Percentiles rank a stretch among this genome's conserved stretches.
Conservation (phyloP, 1,284 basidiomycete genomes). For the Vanrija pseudolonga region DNA sequence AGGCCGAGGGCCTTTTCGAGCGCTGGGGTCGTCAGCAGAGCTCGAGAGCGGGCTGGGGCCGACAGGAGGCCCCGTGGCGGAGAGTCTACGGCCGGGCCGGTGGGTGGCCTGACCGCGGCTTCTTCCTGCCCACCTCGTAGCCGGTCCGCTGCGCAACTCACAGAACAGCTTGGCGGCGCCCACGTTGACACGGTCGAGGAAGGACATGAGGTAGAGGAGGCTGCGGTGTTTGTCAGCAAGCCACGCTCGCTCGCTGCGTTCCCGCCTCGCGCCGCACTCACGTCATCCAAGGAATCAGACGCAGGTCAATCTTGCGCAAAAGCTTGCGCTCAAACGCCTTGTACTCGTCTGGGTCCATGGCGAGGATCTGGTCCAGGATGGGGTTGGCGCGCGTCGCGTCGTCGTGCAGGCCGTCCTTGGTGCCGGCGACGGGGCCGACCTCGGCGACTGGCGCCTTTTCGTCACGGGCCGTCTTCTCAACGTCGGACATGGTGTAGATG, state of each 20-base stretch:
- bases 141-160: neutral
- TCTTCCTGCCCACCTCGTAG: too few species aligned
- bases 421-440: too few species aligned
- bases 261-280: constrained; percentile 15
- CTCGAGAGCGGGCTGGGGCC: too few species aligned
- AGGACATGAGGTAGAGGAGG: constrained; percentile 42
- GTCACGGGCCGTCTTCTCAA: too few species aligned
- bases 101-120: neutral
- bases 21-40: constrained; percentile 17
- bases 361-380: constrained; percentile 20
- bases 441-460: too few species aligned
- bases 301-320: constrained; percentile 41
- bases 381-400: neutral
- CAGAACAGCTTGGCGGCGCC: constrained; percentile 41
- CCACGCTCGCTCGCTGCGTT: neutral
- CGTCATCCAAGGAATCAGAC: constrained; percentile 47
- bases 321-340: constrained; percentile 34
- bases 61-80: too few species aligned
- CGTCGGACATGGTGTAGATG: too few species aligned
- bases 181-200: constrained; percentile 52
- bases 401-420: too few species aligned
- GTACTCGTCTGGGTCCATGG: constrained; percentile 34
- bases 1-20: constrained; percentile 47
- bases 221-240: constrained; percentile 11
- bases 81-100: neutral